Base-by-base conservation (phyloP, 768 basidiomycete genomes). In the Kwoniella bestiolae region DNA sequence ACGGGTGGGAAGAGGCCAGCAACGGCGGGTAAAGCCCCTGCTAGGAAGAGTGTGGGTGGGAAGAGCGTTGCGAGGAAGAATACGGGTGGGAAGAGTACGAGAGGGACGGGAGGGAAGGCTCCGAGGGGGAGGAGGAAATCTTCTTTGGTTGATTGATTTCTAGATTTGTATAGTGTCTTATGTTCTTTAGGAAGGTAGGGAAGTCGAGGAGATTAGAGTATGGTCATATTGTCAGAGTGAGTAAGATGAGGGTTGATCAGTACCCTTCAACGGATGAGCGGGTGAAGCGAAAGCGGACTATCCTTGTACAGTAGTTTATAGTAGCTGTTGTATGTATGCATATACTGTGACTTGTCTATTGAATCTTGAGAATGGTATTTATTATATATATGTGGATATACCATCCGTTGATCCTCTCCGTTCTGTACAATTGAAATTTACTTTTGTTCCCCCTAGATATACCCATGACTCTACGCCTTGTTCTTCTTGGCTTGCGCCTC, bases 401-500 rank as follows among this genome's bases (percentile, higher is more conserved):
- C n/a, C n/a, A n/a, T n/a, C n/a, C n/a, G n/a, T n/a, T n/a, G n/a
- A n/a, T n/a, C n/a, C n/a, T n/a, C n/a, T n/a, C n/a, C n/a, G n/a
- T n/a, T n/a, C n/a, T n/a, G n/a, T n/a, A n/a, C n/a, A n/a, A n/a
- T n/a, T n/a, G n/a, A n/a, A n/a, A n/a, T n/a, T n/a, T n/a, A n/a
- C n/a, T n/a, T n/a, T n/a, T n/a, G n/a, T n/a, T n/a, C n/a, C n/a
- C n/a, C n/a, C n/a, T n/a, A n/a, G n/a, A n/a, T n/a, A n/a, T n/a
- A n/a, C n/a, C n/a, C n/a, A n/a, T n/a, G 18, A 14, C 11, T 50
- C 26, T 63, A 66, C 29, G 65, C 38, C 41, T 56, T 51, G 38
- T 61, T 91, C 90, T 63, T 82, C 89, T 55, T 81, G 85, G 74
- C 74, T 77, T 90, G 90, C 21, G 91, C 93, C 46, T 88, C 76